A percentile compares a stretch with the other conserved stretches of the same genome.
Conservation (phyloP, 441 rosid genomes). For the Viola pubescens region DNA sequence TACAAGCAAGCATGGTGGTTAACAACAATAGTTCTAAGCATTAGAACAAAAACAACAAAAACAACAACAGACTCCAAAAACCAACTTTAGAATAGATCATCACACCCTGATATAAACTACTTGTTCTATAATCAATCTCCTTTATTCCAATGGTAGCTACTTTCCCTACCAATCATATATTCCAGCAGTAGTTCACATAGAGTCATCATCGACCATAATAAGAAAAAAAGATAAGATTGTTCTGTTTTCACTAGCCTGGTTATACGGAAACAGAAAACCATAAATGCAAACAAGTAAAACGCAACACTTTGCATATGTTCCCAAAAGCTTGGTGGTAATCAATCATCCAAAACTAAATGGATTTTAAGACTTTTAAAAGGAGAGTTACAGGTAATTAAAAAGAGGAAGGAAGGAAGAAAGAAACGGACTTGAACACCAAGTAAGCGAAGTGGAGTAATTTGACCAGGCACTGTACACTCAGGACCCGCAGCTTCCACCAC, state of each 20-base stretch:
- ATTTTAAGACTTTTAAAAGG: background rate
- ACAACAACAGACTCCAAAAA: background rate
- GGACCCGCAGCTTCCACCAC: slow-evolving; percentile 85
- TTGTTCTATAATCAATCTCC: too few relatives aligned
- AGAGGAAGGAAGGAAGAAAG: background rate
- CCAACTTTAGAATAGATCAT: too few relatives aligned
- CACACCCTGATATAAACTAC: too few relatives aligned
- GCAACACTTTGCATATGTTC: background rate
- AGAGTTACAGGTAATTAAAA: background rate
- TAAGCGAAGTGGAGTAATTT: slow-evolving; percentile 56
- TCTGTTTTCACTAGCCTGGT: too few relatives aligned
- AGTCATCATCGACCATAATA: too few relatives aligned
- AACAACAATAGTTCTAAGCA: background rate
- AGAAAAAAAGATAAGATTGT: too few relatives aligned
- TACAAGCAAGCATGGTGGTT: background rate
- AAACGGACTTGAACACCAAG: slow-evolving; percentile 71
- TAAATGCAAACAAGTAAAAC: too few relatives aligned
- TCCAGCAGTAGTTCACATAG: too few relatives aligned
- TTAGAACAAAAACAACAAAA: background rate
- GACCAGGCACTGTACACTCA: slow-evolving; percentile 82
- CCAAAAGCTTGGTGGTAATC: background rate
- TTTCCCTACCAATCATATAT: too few relatives aligned
- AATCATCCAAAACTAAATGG: background rate
- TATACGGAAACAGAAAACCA: too few relatives aligned
- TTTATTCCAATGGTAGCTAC: too few relatives aligned